Evolutionary conservation across 2,329 filamentous ascomycete species (phyloP), one percentile per base, ranked within the genome.

Genomic region (Polytolypa hystricis): DNA sequence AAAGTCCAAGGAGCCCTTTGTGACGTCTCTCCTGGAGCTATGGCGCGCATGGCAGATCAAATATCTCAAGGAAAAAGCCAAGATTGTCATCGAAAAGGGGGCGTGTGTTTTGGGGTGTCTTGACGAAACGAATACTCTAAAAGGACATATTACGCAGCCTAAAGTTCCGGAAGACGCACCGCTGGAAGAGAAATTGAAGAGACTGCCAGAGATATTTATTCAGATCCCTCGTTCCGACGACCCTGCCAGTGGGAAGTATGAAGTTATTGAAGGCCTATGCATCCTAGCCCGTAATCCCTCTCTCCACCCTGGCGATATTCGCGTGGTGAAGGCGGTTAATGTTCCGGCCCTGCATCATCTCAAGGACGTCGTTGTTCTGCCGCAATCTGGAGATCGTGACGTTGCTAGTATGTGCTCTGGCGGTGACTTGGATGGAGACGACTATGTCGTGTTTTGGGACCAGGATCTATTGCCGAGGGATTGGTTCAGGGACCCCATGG

Each of bases 401-500:
- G 64, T 98, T 15, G 77, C 87, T 1, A 86, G 82, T 50, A 96
- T 96, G 89, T 86, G 91, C 45, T 94, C 91, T 3, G 91, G 91
- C 2, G 91, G 91, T 0, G 91, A 98, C 52, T 70, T 98, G 0
- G 91, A 98, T 52, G 91, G 91, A 0, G 91, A 98, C 50, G 91
- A 98, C 53, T 98, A 86, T 54, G 79, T 96, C 38, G 77, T 96
- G 4, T 81, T 95, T 30, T 98, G 91, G 89, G 87, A 98, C 47
- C 56, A 69, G 15, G 71, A 74, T 10, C 64, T 98, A 5, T 66
- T 93, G 17, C 84, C 84, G 0, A 46, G 58, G 1, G 62, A 73
- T 34, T 84, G 82, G 74, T 84, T 91, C 46, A 66, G 73, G 21
- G 62, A 71, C 0, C 79, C 91, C 0, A 94, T 96, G 84, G 70